Percentiles rank a stretch among this genome's conserved stretches.
Conservation (phyloP, 163 green algal species). For the Volvox carteri region DNA sequence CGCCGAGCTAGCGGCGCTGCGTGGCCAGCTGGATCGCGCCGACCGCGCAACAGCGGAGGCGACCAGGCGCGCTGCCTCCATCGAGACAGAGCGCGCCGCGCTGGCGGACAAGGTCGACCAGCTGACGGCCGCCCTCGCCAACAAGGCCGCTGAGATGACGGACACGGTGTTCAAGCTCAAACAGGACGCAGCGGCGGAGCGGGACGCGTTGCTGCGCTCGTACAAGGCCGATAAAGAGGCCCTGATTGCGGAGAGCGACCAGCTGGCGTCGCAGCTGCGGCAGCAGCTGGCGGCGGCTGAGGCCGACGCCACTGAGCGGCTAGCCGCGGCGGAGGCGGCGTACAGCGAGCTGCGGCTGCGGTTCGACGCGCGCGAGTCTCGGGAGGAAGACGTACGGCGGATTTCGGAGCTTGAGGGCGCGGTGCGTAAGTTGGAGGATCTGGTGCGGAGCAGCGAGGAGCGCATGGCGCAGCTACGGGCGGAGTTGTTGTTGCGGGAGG, state of each 20-base stretch:
- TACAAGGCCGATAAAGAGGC: constrained; percentile 45
- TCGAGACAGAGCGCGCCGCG: constrained; percentile 41
- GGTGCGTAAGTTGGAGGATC: constrained; percentile 57
- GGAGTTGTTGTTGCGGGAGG: constrained; percentile 76
- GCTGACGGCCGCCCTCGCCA: constrained; percentile 65
- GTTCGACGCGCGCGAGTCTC: constrained; percentile 58
- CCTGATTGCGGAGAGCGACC: constrained; percentile 22
- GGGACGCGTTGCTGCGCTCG: constrained; percentile 8
- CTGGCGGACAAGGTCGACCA: constrained; percentile 29
- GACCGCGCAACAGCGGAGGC: not conserved
- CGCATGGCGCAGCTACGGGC: constrained; percentile 66
- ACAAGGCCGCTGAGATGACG: constrained; percentile 62
- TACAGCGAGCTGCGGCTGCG: constrained; percentile 46
- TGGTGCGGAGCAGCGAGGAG: constrained; percentile 67
- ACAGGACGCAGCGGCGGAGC: constrained; percentile 48
- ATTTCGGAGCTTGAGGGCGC: constrained; percentile 51
- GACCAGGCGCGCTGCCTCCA: not conserved
- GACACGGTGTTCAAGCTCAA: constrained; percentile 53
- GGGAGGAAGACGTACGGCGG: constrained; percentile 60
- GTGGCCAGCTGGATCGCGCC: not conserved
- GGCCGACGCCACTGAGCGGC: constrained; percentile 34
- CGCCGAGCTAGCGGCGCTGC: constrained; percentile 2
- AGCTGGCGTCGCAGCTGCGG: constrained; percentile 42
- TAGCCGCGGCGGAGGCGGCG: constrained; percentile 16
- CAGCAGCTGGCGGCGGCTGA: constrained; percentile 35